These are phyloP conservation scores for Saccharomycopsis fermentans DNA, from an alignment of 805 yeast species.

Conservation along the genomic window DNA sequence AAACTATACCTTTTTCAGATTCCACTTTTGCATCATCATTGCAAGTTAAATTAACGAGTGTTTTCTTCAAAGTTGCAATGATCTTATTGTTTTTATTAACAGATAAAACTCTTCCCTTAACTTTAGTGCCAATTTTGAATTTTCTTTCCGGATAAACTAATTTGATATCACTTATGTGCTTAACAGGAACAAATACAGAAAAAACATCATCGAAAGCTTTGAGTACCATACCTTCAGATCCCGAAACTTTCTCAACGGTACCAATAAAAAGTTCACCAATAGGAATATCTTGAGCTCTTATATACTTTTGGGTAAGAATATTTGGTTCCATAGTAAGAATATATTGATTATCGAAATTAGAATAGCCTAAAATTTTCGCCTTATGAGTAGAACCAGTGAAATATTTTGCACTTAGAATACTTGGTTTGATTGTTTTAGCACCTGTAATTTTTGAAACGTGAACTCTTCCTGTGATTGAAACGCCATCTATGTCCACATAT, in stretches of 20 bases:
- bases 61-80: constrained; percentile 68
- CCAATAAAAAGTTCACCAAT: constrained; percentile 56
- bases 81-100: constrained; percentile 38
- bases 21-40: constrained; percentile 23
- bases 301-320: constrained; percentile 51
- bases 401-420: constrained; percentile 32
- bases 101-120: constrained; percentile 61
- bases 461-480: constrained; percentile 54
- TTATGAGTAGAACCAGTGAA: constrained; percentile 54
- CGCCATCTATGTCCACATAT: constrained; percentile 44
- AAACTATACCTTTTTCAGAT: constrained; percentile 22
- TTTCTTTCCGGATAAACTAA: constrained; percentile 86
- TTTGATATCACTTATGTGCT: constrained; percentile 76
- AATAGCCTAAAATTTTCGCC: constrained; percentile 71
- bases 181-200: constrained; percentile 62
- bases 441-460: constrained; percentile 63
- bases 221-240: constrained; percentile 57
- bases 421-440: constrained; percentile 20
- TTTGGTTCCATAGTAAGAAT: constrained; percentile 61
- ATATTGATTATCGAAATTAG: constrained; percentile 54
- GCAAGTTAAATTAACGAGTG: constrained; percentile 40
- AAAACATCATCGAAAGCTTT: constrained; percentile 52
- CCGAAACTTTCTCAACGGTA: constrained; percentile 44
- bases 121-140: constrained; percentile 74
- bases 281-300: constrained; percentile 64